phyloP scores from a whole-genome alignment of 2,329 filamentous ascomycete genomes.

The Calonectria hawksworthii region DNA sequence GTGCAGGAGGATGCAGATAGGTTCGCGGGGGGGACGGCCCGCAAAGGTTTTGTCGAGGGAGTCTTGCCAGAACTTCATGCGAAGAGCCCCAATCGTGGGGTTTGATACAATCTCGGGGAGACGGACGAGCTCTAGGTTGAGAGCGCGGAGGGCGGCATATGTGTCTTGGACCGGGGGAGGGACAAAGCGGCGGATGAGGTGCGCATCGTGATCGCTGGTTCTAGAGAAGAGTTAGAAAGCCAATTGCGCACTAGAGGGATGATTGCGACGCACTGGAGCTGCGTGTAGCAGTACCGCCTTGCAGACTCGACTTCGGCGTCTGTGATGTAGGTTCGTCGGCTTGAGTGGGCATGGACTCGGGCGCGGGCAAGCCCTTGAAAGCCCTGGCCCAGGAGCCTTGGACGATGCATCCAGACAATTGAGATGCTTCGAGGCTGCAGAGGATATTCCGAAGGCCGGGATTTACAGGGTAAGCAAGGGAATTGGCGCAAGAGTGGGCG shows the following conservation, averaged over 20 bases:
- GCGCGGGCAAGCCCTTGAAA: slow-evolving; percentile 53
- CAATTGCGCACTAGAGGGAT: not conserved
- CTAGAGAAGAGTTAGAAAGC: slow-evolving; percentile 59
- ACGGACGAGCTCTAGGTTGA: slow-evolving; percentile 92
- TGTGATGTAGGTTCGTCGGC: slow-evolving; percentile 61
- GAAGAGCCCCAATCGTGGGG: slow-evolving; percentile 87
- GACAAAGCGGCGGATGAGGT: slow-evolving; percentile 87
- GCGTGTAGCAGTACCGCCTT: slow-evolving; percentile 66
- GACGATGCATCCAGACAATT: slow-evolving; percentile 55
- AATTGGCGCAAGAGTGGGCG: slow-evolving; percentile 29
- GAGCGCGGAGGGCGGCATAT: slow-evolving; percentile 90
- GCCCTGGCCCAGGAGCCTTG: slow-evolving; percentile 53
- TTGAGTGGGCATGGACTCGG: slow-evolving; percentile 28
- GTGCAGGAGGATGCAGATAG: slow-evolving; percentile 87
- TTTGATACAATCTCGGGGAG: slow-evolving; percentile 93
- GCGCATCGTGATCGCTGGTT: slow-evolving; percentile 90
- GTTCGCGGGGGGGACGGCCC: slow-evolving; percentile 87
- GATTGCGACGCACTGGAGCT: slow-evolving; percentile 60
- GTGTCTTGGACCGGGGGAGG: slow-evolving; percentile 81
- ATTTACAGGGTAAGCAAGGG: slow-evolving; percentile 9
- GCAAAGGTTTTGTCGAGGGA: slow-evolving; percentile 83
- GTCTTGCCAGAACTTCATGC: slow-evolving; percentile 96
- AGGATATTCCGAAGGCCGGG: not conserved
- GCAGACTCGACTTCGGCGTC: slow-evolving; percentile 67
- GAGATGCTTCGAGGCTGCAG: not conserved